Evolutionary conservation across 352 stramenopile genomes (phyloP), one percentile per base, ranked within the genome.

Genomic region (Pythium folliculosum): DNA sequence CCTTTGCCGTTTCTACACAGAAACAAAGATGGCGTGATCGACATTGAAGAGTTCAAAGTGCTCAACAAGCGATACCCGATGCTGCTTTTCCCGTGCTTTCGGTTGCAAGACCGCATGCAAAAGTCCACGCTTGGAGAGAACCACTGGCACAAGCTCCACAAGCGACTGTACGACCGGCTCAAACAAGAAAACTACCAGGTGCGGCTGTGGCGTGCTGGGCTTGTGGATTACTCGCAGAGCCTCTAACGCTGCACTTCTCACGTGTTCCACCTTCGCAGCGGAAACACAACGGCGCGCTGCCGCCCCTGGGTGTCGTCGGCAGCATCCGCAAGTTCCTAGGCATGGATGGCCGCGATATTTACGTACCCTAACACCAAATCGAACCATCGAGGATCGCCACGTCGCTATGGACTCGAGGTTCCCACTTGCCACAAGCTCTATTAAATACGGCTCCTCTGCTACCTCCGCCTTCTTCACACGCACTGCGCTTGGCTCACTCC

Each of bases 41-140:
- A 97, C 69, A 98, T 97, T 55, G 84, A 96, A 44, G 92, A 96
- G 71, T 98, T 98, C 74, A 89, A 93, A 66, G 80, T 82, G 45
- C 78, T 98, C 67, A 96, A 97, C 77, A 89, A 90, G 63, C 86
- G 91, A n/a, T 97, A 94, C 65, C 92, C 92, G 47, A 88, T 98
- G 77, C 66, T 98, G 16, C 72, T 97, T 17, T 98, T 98, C 63
- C 92, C 92, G n/a, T 95, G 86, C 68, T 98, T 97, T 63, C 84
- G 88, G 0, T 77, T 98, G 1, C 93, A 98, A 65, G 93, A 98
- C 59, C 77, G 83, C 21, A 97, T 98, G 87, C 89, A 98, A 57
- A 91, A 90, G 37, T 74, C 86, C 25, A 96, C 87, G 32, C 78
- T 98, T 9, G 91, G 86, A n/a, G 78, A 86, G 45, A 84, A 63